Evolutionary conservation across 331 rosid species (phyloP), one percentile per base, ranked within the genome.

Genomic region (Acacia pycnantha): DNA sequence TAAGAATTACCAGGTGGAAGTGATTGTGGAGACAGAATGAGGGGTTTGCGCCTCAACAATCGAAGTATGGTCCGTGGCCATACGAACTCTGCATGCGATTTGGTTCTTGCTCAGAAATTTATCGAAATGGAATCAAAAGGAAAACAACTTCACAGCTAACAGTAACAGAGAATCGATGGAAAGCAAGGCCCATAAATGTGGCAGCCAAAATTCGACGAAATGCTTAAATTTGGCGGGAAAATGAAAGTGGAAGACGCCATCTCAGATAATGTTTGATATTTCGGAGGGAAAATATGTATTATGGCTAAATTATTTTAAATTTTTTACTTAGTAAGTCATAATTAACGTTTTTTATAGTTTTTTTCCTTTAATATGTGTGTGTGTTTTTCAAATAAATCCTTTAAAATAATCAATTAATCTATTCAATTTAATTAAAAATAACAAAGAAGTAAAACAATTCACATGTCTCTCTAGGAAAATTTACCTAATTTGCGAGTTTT

Each of bases 1-100:
- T 5, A 43, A 29, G 79, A 31, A 59, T 77, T 86, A 82, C 74
- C 83, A 61, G 85, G 51, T 33, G 76, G 74, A 12, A 82, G 54
- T 43, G 87, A 84, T 47, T 84, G 78, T 72, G 51, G 80, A 73
- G 84, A 54, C 15, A 56, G 77, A 81, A 82, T 62, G 64, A 41
- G 77, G 68, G 81, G 67, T 12, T 53, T 35, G 73, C 54, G 73
- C 66, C 14, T 77, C 43, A 5, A 65, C 35, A 80, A 81, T 58
- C 80, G 74, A 50, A 2, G 75, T 4, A 41, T 67, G 64, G 4
- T 76, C 50, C 80, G 58, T 72, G 22, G 79, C 41, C 77, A 53
- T 50, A 67, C 16, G 33, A 59, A 76, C 68, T 73, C 13, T 5
- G 46, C 18, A 31, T 46, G 46, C 62, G 29, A 58, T 70, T n/a